phyloP scores from a whole-genome alignment of 176 grass and related monocot species.

The Elymus sibiricus region DNA sequence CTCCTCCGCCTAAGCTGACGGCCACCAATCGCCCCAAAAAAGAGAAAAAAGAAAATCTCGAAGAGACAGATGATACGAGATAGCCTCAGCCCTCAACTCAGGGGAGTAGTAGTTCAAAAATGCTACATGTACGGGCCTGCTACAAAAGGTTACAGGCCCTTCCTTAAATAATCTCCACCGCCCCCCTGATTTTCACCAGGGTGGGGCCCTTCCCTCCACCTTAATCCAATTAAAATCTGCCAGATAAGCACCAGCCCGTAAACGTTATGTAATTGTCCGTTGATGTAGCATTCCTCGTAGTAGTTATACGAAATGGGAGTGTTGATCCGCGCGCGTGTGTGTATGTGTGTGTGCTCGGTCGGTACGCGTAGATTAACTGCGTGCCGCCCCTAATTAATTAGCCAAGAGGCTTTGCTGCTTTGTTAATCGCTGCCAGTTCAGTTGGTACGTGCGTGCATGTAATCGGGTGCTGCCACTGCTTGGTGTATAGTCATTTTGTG shows the following conservation, averaged over 20 bases:
- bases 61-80: neutral
- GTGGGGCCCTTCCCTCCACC: too few species aligned
- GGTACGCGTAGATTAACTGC: slow-evolving; percentile 20
- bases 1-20: neutral
- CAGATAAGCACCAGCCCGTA: too few species aligned
- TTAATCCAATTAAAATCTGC: too few species aligned
- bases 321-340: neutral
- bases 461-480: neutral
- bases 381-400: slow-evolving; percentile 32
- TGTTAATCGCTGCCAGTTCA: neutral
- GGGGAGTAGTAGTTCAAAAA: too few species aligned
- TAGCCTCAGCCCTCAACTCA: neutral
- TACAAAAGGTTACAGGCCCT: too few species aligned
- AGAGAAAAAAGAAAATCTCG: neutral
- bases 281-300: too few species aligned
- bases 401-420: slow-evolving; percentile 18
- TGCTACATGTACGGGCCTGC: too few species aligned
- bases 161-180: too few species aligned
- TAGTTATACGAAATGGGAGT: slow-evolving; percentile 23
- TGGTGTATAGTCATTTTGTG: slow-evolving; percentile 7
- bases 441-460: neutral
- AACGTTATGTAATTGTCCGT: too few species aligned
- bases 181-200: too few species aligned
- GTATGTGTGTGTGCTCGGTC: slow-evolving; percentile 20
- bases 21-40: neutral